phyloP scores from a whole-genome alignment of 345 rosid genomes.

The Corymbia maculata region DNA sequence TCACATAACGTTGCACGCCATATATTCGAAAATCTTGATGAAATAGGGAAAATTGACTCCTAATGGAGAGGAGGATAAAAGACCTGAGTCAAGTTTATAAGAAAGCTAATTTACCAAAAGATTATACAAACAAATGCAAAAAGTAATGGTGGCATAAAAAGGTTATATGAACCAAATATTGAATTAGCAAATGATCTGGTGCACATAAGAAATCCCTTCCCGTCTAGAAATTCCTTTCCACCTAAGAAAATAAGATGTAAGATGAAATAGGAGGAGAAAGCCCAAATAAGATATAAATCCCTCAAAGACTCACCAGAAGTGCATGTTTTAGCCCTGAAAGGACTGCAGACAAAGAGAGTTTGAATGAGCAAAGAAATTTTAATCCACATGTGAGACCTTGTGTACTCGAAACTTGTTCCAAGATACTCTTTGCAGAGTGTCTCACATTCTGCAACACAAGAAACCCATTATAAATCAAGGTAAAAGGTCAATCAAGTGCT shows the following conservation, averaged over 20 bases:
- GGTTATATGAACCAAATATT: not conserved
- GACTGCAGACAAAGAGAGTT: conserved; percentile 43
- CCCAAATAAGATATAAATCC: not conserved
- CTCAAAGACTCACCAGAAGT: conserved; percentile 42
- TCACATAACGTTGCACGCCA: not conserved
- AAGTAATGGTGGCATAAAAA: not conserved
- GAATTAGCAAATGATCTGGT: not conserved
- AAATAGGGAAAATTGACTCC: not conserved
- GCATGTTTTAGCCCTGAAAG: conserved; percentile 76
- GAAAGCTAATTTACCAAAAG: not conserved
- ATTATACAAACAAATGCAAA: not conserved
- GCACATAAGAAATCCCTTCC: not conserved
- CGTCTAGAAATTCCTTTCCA: not conserved
- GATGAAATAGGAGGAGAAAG: not conserved
- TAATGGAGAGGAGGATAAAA: not conserved
- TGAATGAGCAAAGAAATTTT: conserved; percentile 74
- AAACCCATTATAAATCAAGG: conserved; percentile 2
- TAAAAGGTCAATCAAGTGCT: not conserved
- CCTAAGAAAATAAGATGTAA: not conserved
- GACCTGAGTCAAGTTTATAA: not conserved
- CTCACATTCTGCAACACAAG: conserved; percentile 58
- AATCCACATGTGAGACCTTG: conserved; percentile 74
- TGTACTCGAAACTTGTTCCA: conserved; percentile 82
- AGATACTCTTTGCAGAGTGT: conserved; percentile 73
- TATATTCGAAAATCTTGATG: not conserved